phyloP scores from a whole-genome alignment of 768 basidiomycete species.

The Auricularia auricula-judae region DNA sequence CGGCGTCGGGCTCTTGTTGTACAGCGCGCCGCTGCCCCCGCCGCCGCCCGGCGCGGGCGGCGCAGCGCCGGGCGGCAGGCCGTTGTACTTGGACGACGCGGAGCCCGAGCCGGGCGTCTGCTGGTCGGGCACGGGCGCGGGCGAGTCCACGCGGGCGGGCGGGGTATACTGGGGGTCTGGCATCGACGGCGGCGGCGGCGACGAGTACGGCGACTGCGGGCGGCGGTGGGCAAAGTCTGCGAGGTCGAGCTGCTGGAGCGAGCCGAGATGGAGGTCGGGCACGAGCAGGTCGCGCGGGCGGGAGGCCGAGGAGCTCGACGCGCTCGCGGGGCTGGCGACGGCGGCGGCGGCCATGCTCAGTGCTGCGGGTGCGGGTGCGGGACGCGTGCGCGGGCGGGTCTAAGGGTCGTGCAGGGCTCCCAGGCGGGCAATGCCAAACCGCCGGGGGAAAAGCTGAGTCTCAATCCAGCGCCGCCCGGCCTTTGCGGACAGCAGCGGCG shows the following conservation, averaged over 20 bases:
- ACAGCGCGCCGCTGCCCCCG: not conserved
- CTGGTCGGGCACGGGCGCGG: not conserved
- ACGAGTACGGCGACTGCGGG: not conserved
- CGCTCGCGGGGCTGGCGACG: not conserved
- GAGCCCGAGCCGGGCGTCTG: not conserved
- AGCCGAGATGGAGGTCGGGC: not conserved
- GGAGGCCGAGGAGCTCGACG: not conserved
- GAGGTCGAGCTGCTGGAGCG: not conserved
- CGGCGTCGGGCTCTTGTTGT: not conserved
- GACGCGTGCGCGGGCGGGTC: not conserved
- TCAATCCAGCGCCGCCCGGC: too few relatives aligned
- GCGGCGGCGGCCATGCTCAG: not conserved
- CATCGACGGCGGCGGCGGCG: not conserved
- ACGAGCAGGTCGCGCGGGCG: not conserved
- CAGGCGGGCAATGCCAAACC: too few relatives aligned
- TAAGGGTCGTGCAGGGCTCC: too few relatives aligned
- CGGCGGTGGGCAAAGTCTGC: not conserved
- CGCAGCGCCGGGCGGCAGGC: not conserved
- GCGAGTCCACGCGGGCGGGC: not conserved
- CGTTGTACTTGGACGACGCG: not conserved
- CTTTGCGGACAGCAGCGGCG: too few relatives aligned
- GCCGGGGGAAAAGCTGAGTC: too few relatives aligned
- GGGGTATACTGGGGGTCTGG: not conserved
- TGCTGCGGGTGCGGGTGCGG: not conserved
- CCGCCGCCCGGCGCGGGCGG: not conserved